Conservation (phyloP, 306 rosid species). For the Cucumis cinereus region DNA sequence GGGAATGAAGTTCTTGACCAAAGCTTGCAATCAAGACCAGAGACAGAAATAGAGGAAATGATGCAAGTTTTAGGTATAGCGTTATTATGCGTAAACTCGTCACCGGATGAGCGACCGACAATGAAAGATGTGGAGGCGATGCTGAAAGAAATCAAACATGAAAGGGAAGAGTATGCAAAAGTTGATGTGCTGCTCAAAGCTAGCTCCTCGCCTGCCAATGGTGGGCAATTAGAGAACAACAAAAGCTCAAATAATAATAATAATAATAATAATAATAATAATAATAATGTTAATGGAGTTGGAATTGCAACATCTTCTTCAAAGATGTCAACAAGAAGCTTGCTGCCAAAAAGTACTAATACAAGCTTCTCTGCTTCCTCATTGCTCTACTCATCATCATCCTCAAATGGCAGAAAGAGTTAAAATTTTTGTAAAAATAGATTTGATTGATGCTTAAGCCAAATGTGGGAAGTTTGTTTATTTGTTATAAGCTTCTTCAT, state of each 20-base stretch:
- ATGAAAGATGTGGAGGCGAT: slow-evolving; percentile 90
- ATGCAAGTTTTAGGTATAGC: slow-evolving; percentile 89
- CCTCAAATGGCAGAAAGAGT: slow-evolving; percentile 24
- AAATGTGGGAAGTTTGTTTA: neutral
- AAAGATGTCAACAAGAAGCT: slow-evolving; percentile 27
- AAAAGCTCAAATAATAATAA: slow-evolving; percentile 8
- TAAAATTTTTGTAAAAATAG: slow-evolving; percentile 16
- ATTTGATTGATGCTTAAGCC: slow-evolving; percentile 2
- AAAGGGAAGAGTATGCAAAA: slow-evolving; percentile 79
- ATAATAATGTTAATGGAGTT: neutral
- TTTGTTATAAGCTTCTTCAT: neutral
- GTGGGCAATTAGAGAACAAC: slow-evolving; percentile 7
- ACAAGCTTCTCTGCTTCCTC: slow-evolving; percentile 26
- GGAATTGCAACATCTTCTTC: slow-evolving; percentile 45
- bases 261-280: neutral
- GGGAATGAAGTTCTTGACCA: slow-evolving; percentile 66
- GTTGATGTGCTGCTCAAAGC: slow-evolving; percentile 72
- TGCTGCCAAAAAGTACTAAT: slow-evolving; percentile 40
- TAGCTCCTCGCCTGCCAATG: slow-evolving; percentile 31
- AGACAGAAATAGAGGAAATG: slow-evolving; percentile 75
- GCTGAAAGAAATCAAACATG: slow-evolving; percentile 77
- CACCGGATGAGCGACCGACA: slow-evolving; percentile 82
- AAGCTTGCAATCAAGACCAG: slow-evolving; percentile 53
- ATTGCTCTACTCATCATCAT: slow-evolving; percentile 32
- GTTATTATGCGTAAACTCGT: slow-evolving; percentile 60